Evolutionary conservation across 31 red algal species (phyloP), one percentile per base, ranked within the genome.

Genomic region (Endocladia muricata): DNA sequence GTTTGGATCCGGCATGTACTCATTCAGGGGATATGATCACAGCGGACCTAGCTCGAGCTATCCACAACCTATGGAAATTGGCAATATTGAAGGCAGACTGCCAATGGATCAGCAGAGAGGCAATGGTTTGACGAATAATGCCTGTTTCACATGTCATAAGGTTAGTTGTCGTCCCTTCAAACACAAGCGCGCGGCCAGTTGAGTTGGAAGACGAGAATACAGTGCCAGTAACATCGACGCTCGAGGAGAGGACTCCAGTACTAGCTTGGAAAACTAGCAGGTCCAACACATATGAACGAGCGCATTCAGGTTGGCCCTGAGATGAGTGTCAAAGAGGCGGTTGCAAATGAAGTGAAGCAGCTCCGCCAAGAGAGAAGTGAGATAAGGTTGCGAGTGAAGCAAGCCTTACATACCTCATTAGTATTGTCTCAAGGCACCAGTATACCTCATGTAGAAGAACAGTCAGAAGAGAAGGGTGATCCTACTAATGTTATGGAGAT

Each of bases 111-210:
- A 37, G 8, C 23, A 56, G 13, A 33, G 35, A 83, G 67, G 3
- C 3, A 41, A 41, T 37, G 66, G 73, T 23, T 59, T 72, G 3
- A 63, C 9, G 26, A 73, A 83, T 13, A 61, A 61, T 60, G 15
- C 28, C 26, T 83, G 34, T 37, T 83, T 83, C 42, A n/a, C 23
- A 8, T 83, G 63, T 33, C 78, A 83, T 73, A 70, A 60, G 67
- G 6, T 3, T 21, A 67, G 62, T n/a, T 83, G 78, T 43, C 55
- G 78, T 41, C 29, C 78, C 3, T 72, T 33, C 4, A 83, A 83
- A 23, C 43, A 72, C 43, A 57, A 42, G 42, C 21, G 32, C n/a
- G 62, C 7, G 4, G 35, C 37, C 62, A 73, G 42, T 33, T 22
- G 37, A 60, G 25, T 22, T 30, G 33, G 25, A 31, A 68, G 13